phyloP scores from a whole-genome alignment of 768 basidiomycete genomes.

The Naganishia antarctica region DNA sequence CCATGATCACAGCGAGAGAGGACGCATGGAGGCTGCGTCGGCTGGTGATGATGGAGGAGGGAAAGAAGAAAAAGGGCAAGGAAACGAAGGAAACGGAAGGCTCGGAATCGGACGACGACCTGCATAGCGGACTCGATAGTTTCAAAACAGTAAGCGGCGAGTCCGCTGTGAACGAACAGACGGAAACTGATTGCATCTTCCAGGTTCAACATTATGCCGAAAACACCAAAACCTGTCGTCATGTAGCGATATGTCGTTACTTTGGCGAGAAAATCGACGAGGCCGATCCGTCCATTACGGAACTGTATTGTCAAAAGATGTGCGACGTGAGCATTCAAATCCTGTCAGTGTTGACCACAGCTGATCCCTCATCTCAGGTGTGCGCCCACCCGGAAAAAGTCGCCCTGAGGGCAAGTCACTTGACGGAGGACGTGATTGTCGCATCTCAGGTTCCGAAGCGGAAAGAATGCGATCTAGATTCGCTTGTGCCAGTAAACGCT shows the following conservation, averaged over 20 bases:
- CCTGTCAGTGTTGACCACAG: no score
- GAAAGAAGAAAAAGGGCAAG: slow-evolving; percentile 29
- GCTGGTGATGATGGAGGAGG: slow-evolving; percentile 36
- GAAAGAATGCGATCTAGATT: slow-evolving; percentile 19
- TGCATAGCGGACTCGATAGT: slow-evolving; percentile 37
- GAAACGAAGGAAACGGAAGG: slow-evolving; percentile 23
- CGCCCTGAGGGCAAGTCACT: slow-evolving; percentile 19
- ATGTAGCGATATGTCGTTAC: slow-evolving; percentile 48
- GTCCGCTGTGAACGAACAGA: no score
- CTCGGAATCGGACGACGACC: slow-evolving; percentile 31
- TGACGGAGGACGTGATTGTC: slow-evolving; percentile 24
- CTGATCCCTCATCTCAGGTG: slow-evolving; percentile 17
- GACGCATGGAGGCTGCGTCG: slow-evolving; percentile 40
- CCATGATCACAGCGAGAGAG: slow-evolving; percentile 44
- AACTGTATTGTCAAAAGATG: slow-evolving; percentile 46
- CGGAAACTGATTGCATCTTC: neutral
- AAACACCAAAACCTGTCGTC: slow-evolving; percentile 39
- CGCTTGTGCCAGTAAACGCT: slow-evolving; percentile 10
- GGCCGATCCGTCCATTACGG: slow-evolving; percentile 32
- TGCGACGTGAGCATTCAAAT: slow-evolving; percentile 46
- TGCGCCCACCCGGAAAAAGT: slow-evolving; percentile 35
- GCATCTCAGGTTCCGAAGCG: slow-evolving; percentile 27
- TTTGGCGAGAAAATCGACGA: slow-evolving; percentile 49
- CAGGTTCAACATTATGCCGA: slow-evolving; percentile 48
- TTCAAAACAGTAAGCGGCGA: slow-evolving; percentile 42